Evolutionary conservation across 441 rosid genomes (phyloP).

Genomic region (Gossypium trilobum): DNA sequence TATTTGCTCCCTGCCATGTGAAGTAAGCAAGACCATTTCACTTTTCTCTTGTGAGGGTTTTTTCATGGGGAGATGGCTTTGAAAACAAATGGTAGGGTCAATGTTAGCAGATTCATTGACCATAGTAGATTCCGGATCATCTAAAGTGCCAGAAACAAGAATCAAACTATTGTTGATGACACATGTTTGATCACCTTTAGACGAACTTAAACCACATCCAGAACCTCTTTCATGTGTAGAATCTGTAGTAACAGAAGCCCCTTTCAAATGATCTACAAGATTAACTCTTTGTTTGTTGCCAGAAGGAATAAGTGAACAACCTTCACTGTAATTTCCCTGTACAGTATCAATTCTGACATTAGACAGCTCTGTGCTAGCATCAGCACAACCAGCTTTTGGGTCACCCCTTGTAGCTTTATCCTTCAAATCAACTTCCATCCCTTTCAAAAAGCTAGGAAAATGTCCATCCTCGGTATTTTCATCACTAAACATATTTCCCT

Average conservation of each 20-base stretch:
- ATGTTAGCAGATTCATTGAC: constrained; percentile 15
- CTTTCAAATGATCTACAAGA: constrained; percentile 16
- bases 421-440: constrained; percentile 18
- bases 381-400: constrained; percentile 15
- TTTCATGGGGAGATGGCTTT: constrained; percentile 3
- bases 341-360: constrained; percentile 13
- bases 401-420: constrained; percentile 19
- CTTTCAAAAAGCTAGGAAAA: constrained; percentile 21
- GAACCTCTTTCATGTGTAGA: constrained; percentile 16
- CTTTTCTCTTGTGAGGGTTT: constrained; percentile 19
- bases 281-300: constrained; percentile 18
- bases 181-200: constrained; percentile 9
- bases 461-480: constrained; percentile 20
- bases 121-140: constrained; percentile 17
- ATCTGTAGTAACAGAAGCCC: constrained; percentile 16
- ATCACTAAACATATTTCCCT: constrained; percentile 16
- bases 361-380: constrained; percentile 12
- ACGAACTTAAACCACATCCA: constrained; percentile 12
- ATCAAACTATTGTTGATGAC: constrained; percentile 18
- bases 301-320: constrained; percentile 13
- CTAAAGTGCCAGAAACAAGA: constrained; percentile 7
- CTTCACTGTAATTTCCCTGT: constrained; percentile 20
- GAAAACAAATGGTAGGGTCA: constrained; percentile 20
- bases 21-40: constrained; percentile 20
- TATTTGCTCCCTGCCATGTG: constrained; percentile 23